These are phyloP conservation scores for Magnusiomyces ingens DNA, from an alignment of 1,139 yeast genomes.

Conservation along the genomic window DNA sequence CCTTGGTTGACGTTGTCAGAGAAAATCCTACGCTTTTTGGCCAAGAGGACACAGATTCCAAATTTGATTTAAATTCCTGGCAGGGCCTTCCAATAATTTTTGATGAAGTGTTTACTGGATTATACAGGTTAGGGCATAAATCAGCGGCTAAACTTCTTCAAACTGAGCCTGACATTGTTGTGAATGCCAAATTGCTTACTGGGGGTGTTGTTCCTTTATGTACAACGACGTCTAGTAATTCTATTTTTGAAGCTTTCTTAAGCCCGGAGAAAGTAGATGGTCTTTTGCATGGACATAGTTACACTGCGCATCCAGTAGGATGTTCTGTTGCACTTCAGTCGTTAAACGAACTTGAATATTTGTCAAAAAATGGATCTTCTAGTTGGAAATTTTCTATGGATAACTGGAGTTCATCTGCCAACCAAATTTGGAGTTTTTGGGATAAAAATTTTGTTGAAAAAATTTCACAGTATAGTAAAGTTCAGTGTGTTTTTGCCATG, in stretches of 20 bases:
- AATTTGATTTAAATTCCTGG: slow-evolving; percentile 18
- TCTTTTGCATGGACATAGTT: slow-evolving; percentile 28
- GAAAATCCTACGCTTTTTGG: slow-evolving; percentile 18
- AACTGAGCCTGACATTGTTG: slow-evolving; percentile 26
- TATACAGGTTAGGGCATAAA: slow-evolving; percentile 25
- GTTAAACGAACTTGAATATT: slow-evolving; percentile 15
- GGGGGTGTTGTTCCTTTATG: slow-evolving; percentile 28
- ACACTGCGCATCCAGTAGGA: slow-evolving; percentile 30
- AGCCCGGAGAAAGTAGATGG: slow-evolving; percentile 25
- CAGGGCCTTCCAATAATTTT: slow-evolving; percentile 26
- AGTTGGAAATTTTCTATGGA: slow-evolving; percentile 13
- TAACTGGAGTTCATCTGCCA: not conserved
- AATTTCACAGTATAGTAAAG: slow-evolving; percentile 18
- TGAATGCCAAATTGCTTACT: slow-evolving; percentile 28
- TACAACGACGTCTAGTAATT: slow-evolving; percentile 24
- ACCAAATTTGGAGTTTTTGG: slow-evolving; percentile 23
- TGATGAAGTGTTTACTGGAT: slow-evolving; percentile 30
- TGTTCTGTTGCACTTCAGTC: slow-evolving; percentile 28
- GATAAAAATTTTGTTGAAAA: slow-evolving; percentile 17
- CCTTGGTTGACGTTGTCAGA: slow-evolving; percentile 24
- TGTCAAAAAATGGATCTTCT: slow-evolving; percentile 17
- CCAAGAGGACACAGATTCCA: not conserved
- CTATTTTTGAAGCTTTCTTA: slow-evolving; percentile 23
- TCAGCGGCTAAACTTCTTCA: slow-evolving; percentile 21
- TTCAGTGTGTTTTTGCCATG: slow-evolving; percentile 24